Evolutionary conservation across 768 basidiomycete genomes (phyloP).

Genomic region (Suillus cothurnatus): DNA sequence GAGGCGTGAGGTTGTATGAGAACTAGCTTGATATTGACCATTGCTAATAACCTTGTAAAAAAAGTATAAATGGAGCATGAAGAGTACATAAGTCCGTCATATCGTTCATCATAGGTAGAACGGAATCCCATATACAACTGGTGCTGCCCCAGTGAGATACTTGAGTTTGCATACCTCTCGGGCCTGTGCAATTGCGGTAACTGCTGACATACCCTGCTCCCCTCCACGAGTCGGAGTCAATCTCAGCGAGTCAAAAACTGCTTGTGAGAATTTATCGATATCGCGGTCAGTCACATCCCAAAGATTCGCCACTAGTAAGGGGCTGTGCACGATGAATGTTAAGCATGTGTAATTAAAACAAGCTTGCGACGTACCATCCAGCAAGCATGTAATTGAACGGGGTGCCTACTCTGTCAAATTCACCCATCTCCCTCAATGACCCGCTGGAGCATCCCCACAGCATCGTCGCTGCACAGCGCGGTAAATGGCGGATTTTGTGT

Average conservation of each 20-base stretch:
- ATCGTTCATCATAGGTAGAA: constrained; percentile 62
- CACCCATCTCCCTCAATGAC: constrained; percentile 83
- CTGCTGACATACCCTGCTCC: constrained; percentile 46
- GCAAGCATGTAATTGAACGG: constrained; percentile 96
- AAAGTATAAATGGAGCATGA: neutral
- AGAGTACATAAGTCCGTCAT: neutral
- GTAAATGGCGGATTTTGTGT: constrained; percentile 78
- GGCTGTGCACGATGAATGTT: constrained; percentile 47
- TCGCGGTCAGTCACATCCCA: constrained; percentile 99
- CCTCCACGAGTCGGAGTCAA: constrained; percentile 40
- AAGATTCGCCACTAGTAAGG: constrained; percentile 89
- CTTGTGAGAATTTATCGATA: constrained; percentile 89
- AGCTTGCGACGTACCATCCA: constrained; percentile 72
- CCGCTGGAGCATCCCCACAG: constrained; percentile 99
- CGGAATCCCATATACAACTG: constrained; percentile 94
- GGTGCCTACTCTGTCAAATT: constrained; percentile 90
- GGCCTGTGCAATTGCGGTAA: constrained; percentile 78
- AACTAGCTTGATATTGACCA: neutral
- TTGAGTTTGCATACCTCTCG: constrained; percentile 85
- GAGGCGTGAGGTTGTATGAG: no score
- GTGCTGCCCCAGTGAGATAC: constrained; percentile 94
- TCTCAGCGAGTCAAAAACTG: constrained; percentile 75
- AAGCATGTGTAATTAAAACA: neutral
- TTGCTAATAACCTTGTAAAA: neutral
- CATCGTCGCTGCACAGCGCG: constrained; percentile 91